Evolutionary conservation across 306 rosid species (phyloP).

Genomic region (Cucumis cinereus): DNA sequence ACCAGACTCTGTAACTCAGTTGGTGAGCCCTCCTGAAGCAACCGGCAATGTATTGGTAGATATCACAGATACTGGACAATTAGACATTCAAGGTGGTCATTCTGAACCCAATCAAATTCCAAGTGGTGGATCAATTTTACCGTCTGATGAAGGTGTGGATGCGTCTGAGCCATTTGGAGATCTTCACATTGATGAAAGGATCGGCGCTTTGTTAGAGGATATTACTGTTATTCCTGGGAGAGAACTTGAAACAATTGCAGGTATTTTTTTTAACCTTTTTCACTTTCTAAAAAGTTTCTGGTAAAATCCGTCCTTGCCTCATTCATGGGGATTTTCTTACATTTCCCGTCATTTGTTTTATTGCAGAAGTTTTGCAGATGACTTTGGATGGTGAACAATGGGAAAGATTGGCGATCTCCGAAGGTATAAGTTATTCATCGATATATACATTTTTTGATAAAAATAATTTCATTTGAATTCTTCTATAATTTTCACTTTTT

Average conservation of each 20-base stretch:
- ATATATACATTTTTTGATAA: too few relatives aligned
- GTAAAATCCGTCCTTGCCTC: neutral
- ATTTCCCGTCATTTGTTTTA: slow-evolving; percentile 13
- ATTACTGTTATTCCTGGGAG: slow-evolving; percentile 70
- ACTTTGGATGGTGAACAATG: slow-evolving; percentile 39
- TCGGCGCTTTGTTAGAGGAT: slow-evolving; percentile 55
- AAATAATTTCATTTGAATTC: neutral
- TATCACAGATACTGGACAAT: slow-evolving; percentile 37
- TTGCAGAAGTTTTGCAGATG: slow-evolving; percentile 77
- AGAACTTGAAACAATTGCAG: slow-evolving; percentile 76
- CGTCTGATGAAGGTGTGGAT: slow-evolving; percentile 19
- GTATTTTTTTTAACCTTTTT: slow-evolving; percentile 22
- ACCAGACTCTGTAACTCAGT: slow-evolving; percentile 60
- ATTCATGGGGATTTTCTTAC: slow-evolving; percentile 9
- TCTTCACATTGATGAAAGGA: slow-evolving; percentile 75
- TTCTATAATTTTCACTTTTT: neutral
- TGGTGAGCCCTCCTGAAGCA: slow-evolving; percentile 95
- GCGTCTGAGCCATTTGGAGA: slow-evolving; percentile 41
- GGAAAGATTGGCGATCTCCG: slow-evolving; percentile 40
- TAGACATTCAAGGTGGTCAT: slow-evolving; percentile 25
- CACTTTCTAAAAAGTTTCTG: neutral
- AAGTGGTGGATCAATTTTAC: slow-evolving; percentile 19
- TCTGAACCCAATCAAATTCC: slow-evolving; percentile 29
- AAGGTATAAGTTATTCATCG: slow-evolving; percentile 30
- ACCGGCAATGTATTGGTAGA: slow-evolving; percentile 83